Conservation (phyloP, 306 rosid genomes). For the Sesbania bispinosa region DNA sequence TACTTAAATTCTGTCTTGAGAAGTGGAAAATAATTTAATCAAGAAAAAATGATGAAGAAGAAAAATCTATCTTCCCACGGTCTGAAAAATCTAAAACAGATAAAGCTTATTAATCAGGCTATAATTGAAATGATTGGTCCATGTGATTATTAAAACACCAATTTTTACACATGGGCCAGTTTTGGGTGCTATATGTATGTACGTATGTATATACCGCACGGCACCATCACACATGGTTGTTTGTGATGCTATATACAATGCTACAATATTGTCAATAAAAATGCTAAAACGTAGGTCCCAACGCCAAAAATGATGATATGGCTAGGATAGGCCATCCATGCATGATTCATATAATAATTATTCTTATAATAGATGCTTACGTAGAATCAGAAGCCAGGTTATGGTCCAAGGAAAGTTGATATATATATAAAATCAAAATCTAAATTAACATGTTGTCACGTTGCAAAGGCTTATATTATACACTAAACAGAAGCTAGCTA, state of each 20-base stretch:
- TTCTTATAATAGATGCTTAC: conserved; percentile 9
- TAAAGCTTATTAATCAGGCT: too few relatives aligned
- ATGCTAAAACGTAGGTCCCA: conserved; percentile 8
- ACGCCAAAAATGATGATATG: not conserved
- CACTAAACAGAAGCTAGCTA: not conserved
- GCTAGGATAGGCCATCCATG: not conserved
- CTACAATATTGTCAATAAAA: too few relatives aligned
- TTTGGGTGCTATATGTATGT: not conserved
- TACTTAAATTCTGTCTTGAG: too few relatives aligned
- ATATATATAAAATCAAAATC: not conserved
- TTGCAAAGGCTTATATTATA: not conserved
- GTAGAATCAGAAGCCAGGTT: not conserved
- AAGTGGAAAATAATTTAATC: too few relatives aligned
- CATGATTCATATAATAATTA: conserved; percentile 2
- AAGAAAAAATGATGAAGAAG: too few relatives aligned
- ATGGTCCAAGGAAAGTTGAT: not conserved
- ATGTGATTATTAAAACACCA: not conserved
- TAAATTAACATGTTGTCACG: not conserved
- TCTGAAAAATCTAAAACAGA: not conserved
- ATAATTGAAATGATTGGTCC: not conserved
- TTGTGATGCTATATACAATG: too few relatives aligned
- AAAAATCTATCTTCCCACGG: too few relatives aligned
- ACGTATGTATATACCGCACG: not conserved
- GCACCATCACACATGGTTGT: not conserved
- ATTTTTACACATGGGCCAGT: not conserved